phyloP scores from a whole-genome alignment of 176 grass and related monocot genomes.

The Hyparrhenia diplandra region DNA sequence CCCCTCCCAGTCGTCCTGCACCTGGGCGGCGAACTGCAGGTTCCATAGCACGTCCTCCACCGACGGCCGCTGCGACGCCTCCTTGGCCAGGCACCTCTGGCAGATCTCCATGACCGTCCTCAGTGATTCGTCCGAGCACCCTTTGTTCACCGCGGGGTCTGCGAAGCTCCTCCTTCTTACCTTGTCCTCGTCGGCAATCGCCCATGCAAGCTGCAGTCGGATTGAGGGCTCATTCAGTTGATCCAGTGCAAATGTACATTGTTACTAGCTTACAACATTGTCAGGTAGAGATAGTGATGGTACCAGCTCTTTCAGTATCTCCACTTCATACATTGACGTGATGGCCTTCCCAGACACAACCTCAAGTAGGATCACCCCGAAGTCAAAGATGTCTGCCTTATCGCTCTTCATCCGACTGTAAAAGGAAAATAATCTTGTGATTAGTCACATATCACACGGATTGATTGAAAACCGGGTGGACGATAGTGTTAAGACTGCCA shows the following conservation, averaged over 20 bases:
- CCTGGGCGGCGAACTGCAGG: conserved; percentile 93
- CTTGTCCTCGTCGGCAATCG: conserved; percentile 48
- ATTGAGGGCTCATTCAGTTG: conserved; percentile 15
- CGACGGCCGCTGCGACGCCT: conserved; percentile 68
- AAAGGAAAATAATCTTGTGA: not conserved
- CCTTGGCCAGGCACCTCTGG: conserved; percentile 78
- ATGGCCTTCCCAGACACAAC: conserved; percentile 82
- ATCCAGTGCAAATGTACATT: too few relatives aligned
- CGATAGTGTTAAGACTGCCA: not conserved
- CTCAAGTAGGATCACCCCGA: conserved; percentile 84
- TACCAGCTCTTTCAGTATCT: conserved; percentile 85
- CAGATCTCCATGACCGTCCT: conserved; percentile 88
- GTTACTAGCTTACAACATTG: too few relatives aligned
- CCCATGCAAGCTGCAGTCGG: conserved; percentile 56
- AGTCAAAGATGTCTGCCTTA: conserved; percentile 76
- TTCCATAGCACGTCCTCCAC: conserved; percentile 97
- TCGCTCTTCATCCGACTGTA: conserved; percentile 54
- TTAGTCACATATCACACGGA: not conserved
- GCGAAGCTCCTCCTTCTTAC: conserved; percentile 63
- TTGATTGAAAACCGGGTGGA: not conserved
- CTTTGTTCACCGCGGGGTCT: conserved; percentile 58
- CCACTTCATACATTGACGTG: conserved; percentile 67
- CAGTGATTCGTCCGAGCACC: conserved; percentile 69
- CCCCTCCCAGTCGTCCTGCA: conserved; percentile 66
- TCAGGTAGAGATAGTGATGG: not conserved